Conservation (phyloP, 371 early-diverging fungal species). For the Synchytrium microbalum region DNA sequence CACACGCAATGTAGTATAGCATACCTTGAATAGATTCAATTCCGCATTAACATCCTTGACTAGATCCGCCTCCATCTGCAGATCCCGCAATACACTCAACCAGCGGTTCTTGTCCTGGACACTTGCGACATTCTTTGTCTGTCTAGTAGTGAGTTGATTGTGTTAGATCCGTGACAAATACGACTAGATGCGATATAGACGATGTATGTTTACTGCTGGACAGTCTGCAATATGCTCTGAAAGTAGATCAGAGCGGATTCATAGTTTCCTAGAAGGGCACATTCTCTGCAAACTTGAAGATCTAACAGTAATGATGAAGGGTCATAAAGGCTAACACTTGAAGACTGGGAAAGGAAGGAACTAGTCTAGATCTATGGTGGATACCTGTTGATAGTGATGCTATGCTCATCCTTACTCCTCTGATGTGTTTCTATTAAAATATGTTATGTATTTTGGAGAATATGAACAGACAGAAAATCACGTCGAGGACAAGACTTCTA, state of each 20-base stretch:
- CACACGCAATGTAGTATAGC: not conserved
- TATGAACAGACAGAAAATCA: no score
- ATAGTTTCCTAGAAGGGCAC: conserved; percentile 47
- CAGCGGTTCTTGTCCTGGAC: conserved; percentile 24
- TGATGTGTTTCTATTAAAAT: no score
- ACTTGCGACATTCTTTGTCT: conserved; percentile 27
- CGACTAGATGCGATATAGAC: not conserved
- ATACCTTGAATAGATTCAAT: conserved; percentile 36
- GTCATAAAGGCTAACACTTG: not conserved
- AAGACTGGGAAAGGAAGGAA: not conserved
- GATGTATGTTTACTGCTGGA: conserved; percentile 25
- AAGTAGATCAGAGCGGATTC: conserved; percentile 38
- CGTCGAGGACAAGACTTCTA: no score
- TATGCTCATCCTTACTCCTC: not conserved
- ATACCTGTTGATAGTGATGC: not conserved
- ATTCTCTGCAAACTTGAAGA: conserved; percentile 40
- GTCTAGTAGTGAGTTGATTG: conserved; percentile 10
- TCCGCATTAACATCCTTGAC: conserved; percentile 33
- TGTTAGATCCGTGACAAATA: not conserved
- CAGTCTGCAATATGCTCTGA: conserved; percentile 35
- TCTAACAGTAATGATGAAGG: not conserved
- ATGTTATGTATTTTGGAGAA: no score
- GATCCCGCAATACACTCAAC: conserved; percentile 20
- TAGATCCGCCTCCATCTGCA: conserved; percentile 31
- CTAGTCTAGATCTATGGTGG: not conserved